phyloP scores from a whole-genome alignment of 2,329 filamentous ascomycete species.

The Elsinoe australis region DNA sequence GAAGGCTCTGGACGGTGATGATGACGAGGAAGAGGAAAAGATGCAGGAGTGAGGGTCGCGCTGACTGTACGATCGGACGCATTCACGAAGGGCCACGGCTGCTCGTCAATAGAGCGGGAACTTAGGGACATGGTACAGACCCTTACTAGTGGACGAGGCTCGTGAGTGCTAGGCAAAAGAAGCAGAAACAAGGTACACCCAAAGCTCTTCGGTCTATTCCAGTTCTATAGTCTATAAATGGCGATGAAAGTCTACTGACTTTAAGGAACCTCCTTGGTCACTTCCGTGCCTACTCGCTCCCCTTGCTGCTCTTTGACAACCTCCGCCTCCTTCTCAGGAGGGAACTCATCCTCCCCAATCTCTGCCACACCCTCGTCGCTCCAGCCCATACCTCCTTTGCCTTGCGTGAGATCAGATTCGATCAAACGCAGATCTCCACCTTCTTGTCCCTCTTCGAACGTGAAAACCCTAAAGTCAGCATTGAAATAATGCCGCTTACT shows the following conservation, averaged over 20 bases:
- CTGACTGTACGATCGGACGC: too few relatives aligned
- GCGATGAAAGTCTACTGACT: background rate
- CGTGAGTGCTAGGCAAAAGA: background rate
- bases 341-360: constrained; percentile 24
- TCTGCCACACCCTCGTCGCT: constrained; percentile 34
- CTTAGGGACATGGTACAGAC: too few relatives aligned
- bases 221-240: background rate
- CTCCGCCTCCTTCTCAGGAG: constrained; percentile 19
- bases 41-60: constrained; percentile 98
- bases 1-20: constrained; percentile 77
- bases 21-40: constrained; percentile 74
- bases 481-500: constrained; percentile 48
- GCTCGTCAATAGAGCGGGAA: too few relatives aligned
- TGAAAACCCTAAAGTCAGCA: constrained; percentile 57
- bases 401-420: constrained; percentile 45
- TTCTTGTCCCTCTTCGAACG: constrained; percentile 38
- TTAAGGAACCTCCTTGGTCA: constrained; percentile 19
- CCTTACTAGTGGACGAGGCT: background rate
- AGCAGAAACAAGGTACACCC: background rate
- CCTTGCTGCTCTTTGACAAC: constrained; percentile 19
- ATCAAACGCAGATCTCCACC: constrained; percentile 33
- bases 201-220: constrained; percentile 19
- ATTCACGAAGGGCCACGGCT: too few relatives aligned
- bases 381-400: constrained; percentile 45
- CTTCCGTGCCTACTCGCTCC: constrained; percentile 16